Evolutionary conservation across 2,329 filamentous ascomycete species (phyloP), one percentile per base, ranked within the genome.

Genomic region (Aspergillus sojae): DNA sequence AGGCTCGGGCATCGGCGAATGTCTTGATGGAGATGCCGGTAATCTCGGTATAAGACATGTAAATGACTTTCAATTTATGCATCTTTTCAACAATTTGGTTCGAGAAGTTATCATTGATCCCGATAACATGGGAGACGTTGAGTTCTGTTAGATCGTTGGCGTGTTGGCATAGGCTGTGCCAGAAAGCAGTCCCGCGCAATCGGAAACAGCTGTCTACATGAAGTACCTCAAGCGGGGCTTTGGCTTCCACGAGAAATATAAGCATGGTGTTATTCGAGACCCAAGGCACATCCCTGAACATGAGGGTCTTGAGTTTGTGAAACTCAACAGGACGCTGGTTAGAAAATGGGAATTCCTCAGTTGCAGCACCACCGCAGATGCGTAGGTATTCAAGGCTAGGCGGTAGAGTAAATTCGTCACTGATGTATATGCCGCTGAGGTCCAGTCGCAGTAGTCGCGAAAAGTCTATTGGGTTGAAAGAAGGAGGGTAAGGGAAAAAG

Each of bases 11-110:
- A 61, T 76, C 72, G 1, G 73, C 74, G 26, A 80, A 62, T n/a
- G 60, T 67, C 36, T 76, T 78, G 43, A 80, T 67, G 1, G 74
- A 69, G 19, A 70, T 63, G 0, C 78, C 78, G 5, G 75, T 78
- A 6, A 80, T 72, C 14, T 59, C 63, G 1, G 76, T 80, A 43
- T 68, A 67, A 0, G 75, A 75, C 10, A 80, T 28, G 65, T 79
- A 64, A 5, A 81, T 68, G 1, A 71, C 62, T 55, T 73, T 76
- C 19, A 81, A 57, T 2, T 72, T 69, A 0, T 68, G 67, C 48
- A 79, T 66, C 12, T 50, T 57, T 2, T 65, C 46, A 12, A 72
- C 60, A 2, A 79, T 61, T 10, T 28, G 10, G 1, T 58, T 45
- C 1, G 73, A 63, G 5, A 64, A 52, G 2, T n/a, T 36, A 59